Base-by-base conservation (phyloP, 2,329 filamentous ascomycete genomes). In the Clonostachys byssicola region DNA sequence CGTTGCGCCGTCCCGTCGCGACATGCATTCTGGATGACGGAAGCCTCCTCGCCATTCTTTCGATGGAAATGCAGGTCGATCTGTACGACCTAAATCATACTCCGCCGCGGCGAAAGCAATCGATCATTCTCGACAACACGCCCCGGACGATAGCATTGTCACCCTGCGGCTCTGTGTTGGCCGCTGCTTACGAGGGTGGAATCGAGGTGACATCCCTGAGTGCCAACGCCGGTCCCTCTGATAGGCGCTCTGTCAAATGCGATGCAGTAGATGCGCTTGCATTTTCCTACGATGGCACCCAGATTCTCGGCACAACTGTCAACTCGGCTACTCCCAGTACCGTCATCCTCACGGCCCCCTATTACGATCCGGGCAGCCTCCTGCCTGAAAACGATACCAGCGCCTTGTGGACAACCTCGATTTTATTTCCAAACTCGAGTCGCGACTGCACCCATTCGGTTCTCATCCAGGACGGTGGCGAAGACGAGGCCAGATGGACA, bases 151-250 rank as follows among this genome's bases (percentile, higher is more conserved):
- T 96, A 53, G 85, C 88, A 14, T 70, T 96, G 33, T 92, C 90
- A 1, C 89, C 90, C 2, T 88, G 86, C 52, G 89, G 89, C 20
- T 83, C 85, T 40, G 88, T 96, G 13, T 69, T 96, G 42, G 91
- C 91, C 20, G 86, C 89, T 14, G 90, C 90, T 8, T 95, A 92
- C 64, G 84, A 90, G 59, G 88, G 88, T 47, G 89, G 88, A n/a
- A 92, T 96, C 52, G 91, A 96, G 63, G 88, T 96, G 1, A 84
- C 88, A 30, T 88, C 89, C 6, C 71, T 95, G 38, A 81, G 80
- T 43, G 73, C 84, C 3, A 79, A 75, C 46, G 82, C 81, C 23
- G 58, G 85, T 30, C 65, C 79, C 12, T 87, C 81, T 0, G 86
- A 91, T 54, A 78, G 86, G 56, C 77, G 89, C 54, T 81, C 88